Percentiles rank a stretch among this genome's conserved stretches.
These are phyloP conservation scores for Karstenula rhodostoma DNA, from an alignment of 2,329 filamentous ascomycete species.

Conservation along the genomic window DNA sequence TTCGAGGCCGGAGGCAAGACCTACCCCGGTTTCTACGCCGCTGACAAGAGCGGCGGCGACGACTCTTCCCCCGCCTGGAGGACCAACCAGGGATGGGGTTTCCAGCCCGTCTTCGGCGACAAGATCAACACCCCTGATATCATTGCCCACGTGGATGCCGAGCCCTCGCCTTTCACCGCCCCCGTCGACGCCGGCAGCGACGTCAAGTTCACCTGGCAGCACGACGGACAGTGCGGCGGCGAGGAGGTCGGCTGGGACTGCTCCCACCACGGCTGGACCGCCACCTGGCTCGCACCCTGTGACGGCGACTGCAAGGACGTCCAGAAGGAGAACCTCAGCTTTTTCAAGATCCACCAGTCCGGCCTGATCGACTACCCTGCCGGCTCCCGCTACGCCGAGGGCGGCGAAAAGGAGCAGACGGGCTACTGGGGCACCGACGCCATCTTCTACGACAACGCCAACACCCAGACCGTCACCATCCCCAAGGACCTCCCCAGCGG, in stretches of 20 bases:
- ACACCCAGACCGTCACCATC: constrained; percentile 42
- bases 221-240: constrained; percentile 32
- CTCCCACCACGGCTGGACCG: constrained; percentile 45
- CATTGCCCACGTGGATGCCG: constrained; percentile 43
- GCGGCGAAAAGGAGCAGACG: constrained; percentile 28
- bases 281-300: constrained; percentile 43
- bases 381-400: constrained; percentile 36
- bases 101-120: constrained; percentile 38
- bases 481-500: constrained; percentile 42
- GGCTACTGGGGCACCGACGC: constrained; percentile 45
- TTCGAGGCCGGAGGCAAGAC: constrained; percentile 24
- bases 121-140: constrained; percentile 38
- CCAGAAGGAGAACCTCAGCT: constrained; percentile 39
- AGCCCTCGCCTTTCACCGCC: constrained; percentile 39
- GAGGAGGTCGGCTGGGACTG: constrained; percentile 45
- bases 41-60: constrained; percentile 33
- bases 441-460: constrained; percentile 46
- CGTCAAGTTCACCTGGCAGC: constrained; percentile 45
- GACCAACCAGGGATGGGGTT: constrained; percentile 45
- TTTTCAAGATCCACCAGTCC: constrained; percentile 47
- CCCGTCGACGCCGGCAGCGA: constrained; percentile 37
- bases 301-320: constrained; percentile 45
- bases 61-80: constrained; percentile 44
- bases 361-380: constrained; percentile 38
- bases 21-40: constrained; percentile 39